These are phyloP conservation scores for Lathyrus sativus DNA, from an alignment of 306 rosid genomes.

Conservation along the genomic window DNA sequence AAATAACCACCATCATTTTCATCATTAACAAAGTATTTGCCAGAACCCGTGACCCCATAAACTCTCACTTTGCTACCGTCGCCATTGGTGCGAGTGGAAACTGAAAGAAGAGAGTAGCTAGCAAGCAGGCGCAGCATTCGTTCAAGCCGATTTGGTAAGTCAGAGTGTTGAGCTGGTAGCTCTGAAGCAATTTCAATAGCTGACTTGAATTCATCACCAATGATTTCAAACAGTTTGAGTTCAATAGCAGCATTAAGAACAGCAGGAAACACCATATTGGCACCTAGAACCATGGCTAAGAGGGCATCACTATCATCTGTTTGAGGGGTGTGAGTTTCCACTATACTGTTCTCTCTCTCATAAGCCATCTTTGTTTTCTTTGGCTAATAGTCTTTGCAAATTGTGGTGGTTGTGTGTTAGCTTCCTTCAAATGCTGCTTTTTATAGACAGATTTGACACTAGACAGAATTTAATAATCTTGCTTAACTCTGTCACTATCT, in stretches of 20 bases:
- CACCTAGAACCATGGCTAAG: conserved; percentile 34
- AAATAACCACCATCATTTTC: conserved; percentile 5
- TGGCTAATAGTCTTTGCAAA: too few relatives aligned
- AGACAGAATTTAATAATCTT: too few relatives aligned
- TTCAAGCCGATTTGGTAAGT: conserved; percentile 28
- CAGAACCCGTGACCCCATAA: conserved; percentile 13
- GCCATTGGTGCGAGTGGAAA: conserved; percentile 20
- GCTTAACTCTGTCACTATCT: too few relatives aligned
- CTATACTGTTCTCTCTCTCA: not conserved
- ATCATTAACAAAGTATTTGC: conserved; percentile 2
- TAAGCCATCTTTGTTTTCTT: not conserved
- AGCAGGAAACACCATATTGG: conserved; percentile 35
- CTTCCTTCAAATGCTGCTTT: too few relatives aligned
- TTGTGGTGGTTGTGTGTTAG: too few relatives aligned
- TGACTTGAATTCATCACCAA: conserved; percentile 33
- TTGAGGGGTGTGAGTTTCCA: not conserved
- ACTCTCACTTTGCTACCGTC: conserved; percentile 15
- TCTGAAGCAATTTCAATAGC: conserved; percentile 34
- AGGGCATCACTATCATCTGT: conserved; percentile 5
- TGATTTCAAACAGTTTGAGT: conserved; percentile 40
- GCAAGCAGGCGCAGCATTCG: conserved; percentile 38
- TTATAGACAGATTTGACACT: too few relatives aligned
- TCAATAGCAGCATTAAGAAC: conserved; percentile 44
- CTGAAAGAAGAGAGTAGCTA: conserved; percentile 32
- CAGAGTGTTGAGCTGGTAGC: conserved; percentile 14